These are phyloP conservation scores for Clitopilus hobsonii DNA, from an alignment of 768 basidiomycete species.

Conservation along the genomic window DNA sequence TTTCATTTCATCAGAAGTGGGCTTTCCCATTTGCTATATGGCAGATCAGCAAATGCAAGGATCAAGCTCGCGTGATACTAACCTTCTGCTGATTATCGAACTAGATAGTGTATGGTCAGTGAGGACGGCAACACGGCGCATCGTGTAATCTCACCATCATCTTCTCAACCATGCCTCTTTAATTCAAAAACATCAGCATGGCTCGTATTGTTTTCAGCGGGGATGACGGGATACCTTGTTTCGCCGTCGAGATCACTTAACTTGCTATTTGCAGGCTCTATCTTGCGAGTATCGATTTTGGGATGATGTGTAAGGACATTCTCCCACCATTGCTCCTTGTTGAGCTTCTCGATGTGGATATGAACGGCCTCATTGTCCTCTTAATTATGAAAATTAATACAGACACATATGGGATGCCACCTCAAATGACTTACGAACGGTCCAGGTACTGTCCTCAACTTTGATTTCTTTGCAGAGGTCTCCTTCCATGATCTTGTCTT, in stretches of 20 bases:
- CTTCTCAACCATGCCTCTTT: conserved; percentile 96
- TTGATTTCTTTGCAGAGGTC: conserved; percentile 92
- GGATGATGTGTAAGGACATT: conserved; percentile 94
- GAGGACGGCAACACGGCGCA: not conserved
- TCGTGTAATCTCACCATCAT: conserved; percentile 81
- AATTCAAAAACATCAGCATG: conserved; percentile 5
- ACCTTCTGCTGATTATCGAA: conserved; percentile 81
- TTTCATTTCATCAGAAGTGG: conserved; percentile 91
- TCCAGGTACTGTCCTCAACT: conserved; percentile 97
- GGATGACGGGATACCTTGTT: conserved; percentile 69
- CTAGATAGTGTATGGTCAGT: conserved; percentile 25
- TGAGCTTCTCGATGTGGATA: conserved; percentile 83
- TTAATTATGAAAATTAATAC: no score
- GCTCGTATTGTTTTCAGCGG: not conserved
- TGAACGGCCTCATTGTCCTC: conserved; percentile 74
- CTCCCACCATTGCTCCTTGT: conserved; percentile 95
- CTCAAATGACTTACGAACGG: conserved; percentile 56
- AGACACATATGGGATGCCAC: not conserved
- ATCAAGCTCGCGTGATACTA: conserved; percentile 1
- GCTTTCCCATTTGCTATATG: conserved; percentile 86
- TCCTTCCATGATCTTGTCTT: conserved; percentile 83
- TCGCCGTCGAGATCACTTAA: conserved; percentile 95
- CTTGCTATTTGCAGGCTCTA: conserved; percentile 92
- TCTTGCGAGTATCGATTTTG: conserved; percentile 95
- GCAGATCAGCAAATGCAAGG: conserved; percentile 4